Evolutionary conservation across 768 basidiomycete species (phyloP).

Genomic region (Kwoniella dendrophila): DNA sequence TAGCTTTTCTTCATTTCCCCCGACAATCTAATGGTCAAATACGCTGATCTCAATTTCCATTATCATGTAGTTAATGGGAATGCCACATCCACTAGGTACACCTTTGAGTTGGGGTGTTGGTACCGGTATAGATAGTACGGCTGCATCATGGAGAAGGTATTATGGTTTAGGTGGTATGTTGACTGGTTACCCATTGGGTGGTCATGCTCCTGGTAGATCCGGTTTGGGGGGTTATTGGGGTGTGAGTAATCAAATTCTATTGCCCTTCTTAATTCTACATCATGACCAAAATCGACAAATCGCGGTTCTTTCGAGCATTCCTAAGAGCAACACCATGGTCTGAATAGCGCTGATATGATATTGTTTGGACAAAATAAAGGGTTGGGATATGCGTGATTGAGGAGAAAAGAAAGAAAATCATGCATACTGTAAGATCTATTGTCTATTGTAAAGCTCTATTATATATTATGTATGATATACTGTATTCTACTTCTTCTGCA

Average conservation of each 20-base stretch:
- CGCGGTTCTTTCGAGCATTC: too few relatives aligned
- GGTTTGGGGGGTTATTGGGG: constrained; percentile 47
- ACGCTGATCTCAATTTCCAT: background rate
- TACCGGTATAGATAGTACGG: constrained; percentile 46
- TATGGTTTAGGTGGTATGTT: constrained; percentile 45
- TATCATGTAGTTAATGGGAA: constrained; percentile 43
- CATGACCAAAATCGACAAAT: too few relatives aligned
- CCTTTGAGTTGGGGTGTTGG: constrained; percentile 42
- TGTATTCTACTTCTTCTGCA: too few relatives aligned
- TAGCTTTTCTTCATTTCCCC: background rate
- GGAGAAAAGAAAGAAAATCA: background rate
- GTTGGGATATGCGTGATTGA: constrained; percentile 33
- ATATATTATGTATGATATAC: too few relatives aligned
- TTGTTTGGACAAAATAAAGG: constrained; percentile 13
- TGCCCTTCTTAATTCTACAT: background rate
- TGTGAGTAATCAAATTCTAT: constrained; percentile 32
- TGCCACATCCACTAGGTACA: constrained; percentile 41
- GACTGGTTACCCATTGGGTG: constrained; percentile 40
- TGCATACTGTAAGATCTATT: too few relatives aligned
- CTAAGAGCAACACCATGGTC: too few relatives aligned
- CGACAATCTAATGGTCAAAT: background rate
- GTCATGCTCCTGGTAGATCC: constrained; percentile 34
- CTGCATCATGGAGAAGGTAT: constrained; percentile 47
- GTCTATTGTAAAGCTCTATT: too few relatives aligned
- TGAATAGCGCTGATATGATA: background rate